Evolutionary conservation across 495 filamentous ascomycete genomes (phyloP), one percentile per base, ranked within the genome.

Genomic region (Penicillium paxilli): DNA sequence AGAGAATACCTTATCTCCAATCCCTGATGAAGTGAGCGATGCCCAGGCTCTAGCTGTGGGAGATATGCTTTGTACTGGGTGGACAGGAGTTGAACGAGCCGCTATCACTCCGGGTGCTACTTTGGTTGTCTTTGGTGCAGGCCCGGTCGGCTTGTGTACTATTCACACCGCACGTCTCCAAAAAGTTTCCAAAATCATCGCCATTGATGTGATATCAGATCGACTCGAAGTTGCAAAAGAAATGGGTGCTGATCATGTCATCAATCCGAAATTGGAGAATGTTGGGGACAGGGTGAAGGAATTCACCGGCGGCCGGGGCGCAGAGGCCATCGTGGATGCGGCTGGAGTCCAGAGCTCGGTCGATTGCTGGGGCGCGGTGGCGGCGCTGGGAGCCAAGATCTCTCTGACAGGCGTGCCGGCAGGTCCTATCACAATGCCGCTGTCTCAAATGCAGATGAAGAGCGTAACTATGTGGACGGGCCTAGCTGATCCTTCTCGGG

Each of bases 61-160:
- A 6, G 49, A 52, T 52, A 44, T 52, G n/a, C 41, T 52, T 17
- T 26, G 32, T 14, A 52, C 49, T 10, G 49, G 49, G 14, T 52
- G 41, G 33, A 38, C 38, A 30, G 20, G 19, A 5, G 35, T 52
- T 22, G 23, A 38, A n/a, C 33, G 33, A 37, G 33, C 33, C 4
- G 33, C 33, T 8, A 16, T 37, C 33, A 16, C 4, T 16, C 33
- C 33, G 6, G 33, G 33, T 28, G 35, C 38, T 6, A 32, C 21
- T 10, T 21, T 52, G 19, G 35, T 52, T 30, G 49, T 52, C 30
- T 52, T 52, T 44, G 49, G 49, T 4, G 38, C 35, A 16, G 49
- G 49, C 8, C 49, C 49, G 12, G 49, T 52, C 17, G 49, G 49
- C 17, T 5, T 52, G 9, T 52, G 33, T 32, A 32, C 49, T 12